These are phyloP conservation scores for Trebouxia gelatinosa DNA, from an alignment of 163 green algal genomes.

Conservation along the genomic window DNA sequence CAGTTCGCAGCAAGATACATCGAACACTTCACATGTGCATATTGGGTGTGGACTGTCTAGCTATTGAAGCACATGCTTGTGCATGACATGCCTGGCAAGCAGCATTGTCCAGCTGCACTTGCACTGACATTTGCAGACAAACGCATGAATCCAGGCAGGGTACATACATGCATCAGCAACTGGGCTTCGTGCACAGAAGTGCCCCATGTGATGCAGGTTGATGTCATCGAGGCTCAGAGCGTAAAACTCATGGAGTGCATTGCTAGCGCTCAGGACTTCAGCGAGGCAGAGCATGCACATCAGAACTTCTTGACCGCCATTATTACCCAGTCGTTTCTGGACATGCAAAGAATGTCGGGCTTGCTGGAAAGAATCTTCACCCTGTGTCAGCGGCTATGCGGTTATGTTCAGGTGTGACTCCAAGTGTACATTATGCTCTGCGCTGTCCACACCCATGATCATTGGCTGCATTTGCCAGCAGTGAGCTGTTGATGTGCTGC, in stretches of 20 bases:
- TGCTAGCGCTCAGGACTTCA: conserved; percentile 67
- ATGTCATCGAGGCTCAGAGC: conserved; percentile 76
- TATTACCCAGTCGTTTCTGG: conserved; percentile 69
- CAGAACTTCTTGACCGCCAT: conserved; percentile 60
- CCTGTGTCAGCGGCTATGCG: conserved; percentile 47
- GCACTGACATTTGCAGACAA: not conserved
- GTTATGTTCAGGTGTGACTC: conserved; percentile 51
- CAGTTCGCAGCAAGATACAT: too few species aligned
- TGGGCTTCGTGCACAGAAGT: not conserved
- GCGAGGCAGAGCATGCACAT: conserved; percentile 66
- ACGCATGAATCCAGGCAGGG: not conserved
- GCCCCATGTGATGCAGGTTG: conserved; percentile 43
- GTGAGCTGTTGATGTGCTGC: too few species aligned
- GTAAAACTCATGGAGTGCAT: conserved; percentile 54
- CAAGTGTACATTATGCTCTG: too few species aligned
- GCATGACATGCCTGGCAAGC: too few species aligned
- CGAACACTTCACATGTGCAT: too few species aligned
- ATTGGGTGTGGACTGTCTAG: too few species aligned
- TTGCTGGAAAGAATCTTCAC: conserved; percentile 63
- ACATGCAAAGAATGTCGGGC: conserved; percentile 49
- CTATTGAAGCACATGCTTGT: too few species aligned
- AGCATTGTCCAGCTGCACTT: too few species aligned
- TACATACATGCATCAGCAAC: not conserved
- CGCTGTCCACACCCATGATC: too few species aligned
- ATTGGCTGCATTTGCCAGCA: not conserved